phyloP scores from a whole-genome alignment of 306 rosid genomes.

The Prunus padus region DNA sequence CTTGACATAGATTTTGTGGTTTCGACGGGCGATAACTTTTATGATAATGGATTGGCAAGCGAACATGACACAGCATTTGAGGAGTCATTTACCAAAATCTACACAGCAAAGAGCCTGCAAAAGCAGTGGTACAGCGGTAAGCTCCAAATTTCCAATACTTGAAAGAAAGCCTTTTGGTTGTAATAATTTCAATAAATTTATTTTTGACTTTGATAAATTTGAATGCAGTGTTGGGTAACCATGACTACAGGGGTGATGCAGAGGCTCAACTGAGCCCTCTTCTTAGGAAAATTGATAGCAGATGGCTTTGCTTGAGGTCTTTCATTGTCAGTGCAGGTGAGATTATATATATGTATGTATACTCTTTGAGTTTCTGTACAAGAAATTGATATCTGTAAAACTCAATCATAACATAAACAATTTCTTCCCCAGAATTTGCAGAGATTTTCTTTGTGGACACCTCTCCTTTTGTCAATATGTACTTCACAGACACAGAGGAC shows the following conservation, averaged over 20 bases:
- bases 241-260: constrained; percentile 83
- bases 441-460: constrained; percentile 86
- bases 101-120: constrained; percentile 59
- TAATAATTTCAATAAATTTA: too few species aligned
- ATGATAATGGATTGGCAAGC: constrained; percentile 41
- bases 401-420: background rate
- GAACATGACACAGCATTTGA: constrained; percentile 49
- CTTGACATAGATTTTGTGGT: constrained; percentile 55
- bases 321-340: constrained; percentile 39
- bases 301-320: constrained; percentile 83
- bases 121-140: constrained; percentile 61
- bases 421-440: constrained; percentile 40
- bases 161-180: background rate
- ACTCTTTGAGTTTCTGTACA: background rate
- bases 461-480: constrained; percentile 55
- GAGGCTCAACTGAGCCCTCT: constrained; percentile 73
- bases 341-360: background rate
- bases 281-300: constrained; percentile 43
- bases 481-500: constrained; percentile 40
- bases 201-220: background rate
- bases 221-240: constrained; percentile 86
- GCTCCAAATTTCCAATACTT: background rate
- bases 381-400: background rate
- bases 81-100: constrained; percentile 60
- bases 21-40: constrained; percentile 77